Conservation (phyloP, 164 flowering plant species). For the Vitis vinifera region DNA sequence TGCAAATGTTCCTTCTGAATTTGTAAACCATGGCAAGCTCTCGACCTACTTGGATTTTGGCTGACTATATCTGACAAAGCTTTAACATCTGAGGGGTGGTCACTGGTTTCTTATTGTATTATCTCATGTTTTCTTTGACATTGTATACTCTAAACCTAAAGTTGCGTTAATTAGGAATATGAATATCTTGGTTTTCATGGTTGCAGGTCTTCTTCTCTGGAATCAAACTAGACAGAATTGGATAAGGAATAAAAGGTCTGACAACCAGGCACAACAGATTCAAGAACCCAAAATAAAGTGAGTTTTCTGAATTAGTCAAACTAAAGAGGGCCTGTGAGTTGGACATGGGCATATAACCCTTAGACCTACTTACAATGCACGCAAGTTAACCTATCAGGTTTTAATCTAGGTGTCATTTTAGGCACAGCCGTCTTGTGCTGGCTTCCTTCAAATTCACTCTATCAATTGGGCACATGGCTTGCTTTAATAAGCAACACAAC, state of each 20-base stretch:
- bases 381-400: too few relatives aligned
- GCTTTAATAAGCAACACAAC: too few relatives aligned
- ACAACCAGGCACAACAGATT: conserved; percentile 19
- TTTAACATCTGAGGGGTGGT: too few relatives aligned
- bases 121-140: too few relatives aligned
- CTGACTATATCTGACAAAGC: background rate
- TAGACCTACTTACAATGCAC: too few relatives aligned
- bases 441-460: too few relatives aligned
- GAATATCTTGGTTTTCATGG: background rate
- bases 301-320: background rate
- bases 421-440: too few relatives aligned
- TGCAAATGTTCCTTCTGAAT: conserved; percentile 28
- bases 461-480: too few relatives aligned
- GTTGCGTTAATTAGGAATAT: too few relatives aligned
- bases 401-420: too few relatives aligned
- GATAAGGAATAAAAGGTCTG: conserved; percentile 37
- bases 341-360: background rate
- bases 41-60: conserved; percentile 2
- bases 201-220: conserved; percentile 63
- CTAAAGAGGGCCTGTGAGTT: background rate
- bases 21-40: conserved; percentile 57
- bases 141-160: too few relatives aligned
- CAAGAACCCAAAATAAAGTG: conserved; percentile 51
- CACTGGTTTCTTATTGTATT: too few relatives aligned
- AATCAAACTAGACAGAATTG: conserved; percentile 58